Evolutionary conservation across 805 yeast species (phyloP).

Genomic region (Clavispora carvajalis): DNA sequence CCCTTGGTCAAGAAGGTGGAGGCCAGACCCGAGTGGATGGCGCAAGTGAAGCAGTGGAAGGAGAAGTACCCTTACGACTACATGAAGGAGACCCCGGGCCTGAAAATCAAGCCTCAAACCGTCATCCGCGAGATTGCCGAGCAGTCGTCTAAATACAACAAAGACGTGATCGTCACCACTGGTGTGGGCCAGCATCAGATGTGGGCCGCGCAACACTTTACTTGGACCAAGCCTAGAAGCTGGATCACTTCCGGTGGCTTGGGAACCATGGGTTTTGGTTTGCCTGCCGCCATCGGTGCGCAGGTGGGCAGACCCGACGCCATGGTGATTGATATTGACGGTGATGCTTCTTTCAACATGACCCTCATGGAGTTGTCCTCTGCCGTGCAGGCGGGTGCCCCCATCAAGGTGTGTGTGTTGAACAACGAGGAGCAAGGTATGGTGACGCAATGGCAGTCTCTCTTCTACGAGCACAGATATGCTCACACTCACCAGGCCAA

Average conservation of each 20-base stretch:
- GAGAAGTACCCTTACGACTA: conserved; percentile 79
- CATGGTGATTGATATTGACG: conserved; percentile 92
- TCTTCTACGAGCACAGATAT: conserved; percentile 94
- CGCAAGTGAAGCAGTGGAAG: conserved; percentile 74
- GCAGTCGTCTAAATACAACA: conserved; percentile 57
- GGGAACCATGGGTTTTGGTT: conserved; percentile 98
- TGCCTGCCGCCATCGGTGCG: conserved; percentile 98
- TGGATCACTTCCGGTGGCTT: conserved; percentile 98
- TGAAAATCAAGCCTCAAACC: conserved; percentile 88
- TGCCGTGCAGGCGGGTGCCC: conserved; percentile 90
- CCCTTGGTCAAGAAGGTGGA: conserved; percentile 63
- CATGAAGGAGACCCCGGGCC: conserved; percentile 72
- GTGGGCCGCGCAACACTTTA: conserved; percentile 99
- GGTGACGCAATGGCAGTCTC: conserved; percentile 99
- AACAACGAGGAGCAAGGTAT: conserved; percentile 99
- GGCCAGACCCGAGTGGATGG: conserved; percentile 77
- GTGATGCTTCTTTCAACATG: conserved; percentile 99
- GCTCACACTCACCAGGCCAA: conserved; percentile 96
- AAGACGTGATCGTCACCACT: conserved; percentile 84
- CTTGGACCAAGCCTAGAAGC: conserved; percentile 89
- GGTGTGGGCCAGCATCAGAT: conserved; percentile 99
- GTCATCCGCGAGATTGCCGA: conserved; percentile 72
- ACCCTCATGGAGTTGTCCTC: conserved; percentile 88
- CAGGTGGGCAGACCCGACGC: conserved; percentile 95
- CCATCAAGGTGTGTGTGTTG: conserved; percentile 81